Percentiles rank a stretch among this genome's conserved stretches.
Evolutionary conservation across 371 early-diverging fungal genomes (phyloP).

Genomic region (Mortierella sp.): DNA sequence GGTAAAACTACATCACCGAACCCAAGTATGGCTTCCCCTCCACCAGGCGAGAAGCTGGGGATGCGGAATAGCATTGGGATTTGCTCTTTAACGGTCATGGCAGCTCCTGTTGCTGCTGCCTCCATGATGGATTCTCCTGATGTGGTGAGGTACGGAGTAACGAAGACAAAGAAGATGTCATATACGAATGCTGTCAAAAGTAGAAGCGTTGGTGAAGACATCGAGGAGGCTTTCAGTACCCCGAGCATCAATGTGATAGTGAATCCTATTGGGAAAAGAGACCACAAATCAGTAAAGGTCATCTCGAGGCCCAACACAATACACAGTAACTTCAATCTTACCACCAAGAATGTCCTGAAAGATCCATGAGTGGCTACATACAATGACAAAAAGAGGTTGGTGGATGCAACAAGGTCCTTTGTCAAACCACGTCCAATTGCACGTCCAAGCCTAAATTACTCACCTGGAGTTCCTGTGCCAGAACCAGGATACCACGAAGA

Average conservation of each 20-base stretch:
- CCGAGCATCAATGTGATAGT: slow-evolving; percentile 38
- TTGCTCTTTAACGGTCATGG: slow-evolving; percentile 49
- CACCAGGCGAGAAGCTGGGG: slow-evolving; percentile 19
- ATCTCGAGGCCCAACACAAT: not conserved
- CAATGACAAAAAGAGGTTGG: slow-evolving; percentile 5
- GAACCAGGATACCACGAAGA: slow-evolving; percentile 35
- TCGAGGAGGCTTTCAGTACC: slow-evolving; percentile 41
- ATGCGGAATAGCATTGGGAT: slow-evolving; percentile 53
- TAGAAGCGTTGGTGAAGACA: slow-evolving; percentile 43
- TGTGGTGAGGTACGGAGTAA: slow-evolving; percentile 48
- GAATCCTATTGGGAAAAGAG: slow-evolving; percentile 20
- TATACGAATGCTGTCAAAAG: slow-evolving; percentile 53
- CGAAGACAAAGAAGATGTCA: slow-evolving; percentile 55
- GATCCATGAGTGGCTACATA: slow-evolving; percentile 41
- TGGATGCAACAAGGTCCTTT: not conserved
- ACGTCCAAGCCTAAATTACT: not conserved
- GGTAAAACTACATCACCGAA: slow-evolving; percentile 56
- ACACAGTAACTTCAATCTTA: slow-evolving; percentile 3
- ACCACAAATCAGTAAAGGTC: not conserved
- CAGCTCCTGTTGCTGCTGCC: slow-evolving; percentile 53
- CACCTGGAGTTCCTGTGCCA: slow-evolving; percentile 43
- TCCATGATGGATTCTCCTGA: slow-evolving; percentile 55
- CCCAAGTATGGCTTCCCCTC: slow-evolving; percentile 53
- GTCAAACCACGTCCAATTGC: not conserved
- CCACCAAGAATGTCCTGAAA: slow-evolving; percentile 53